These are phyloP conservation scores for Neurospora sp. DNA, from an alignment of 495 filamentous ascomycete genomes.

Conservation along the genomic window DNA sequence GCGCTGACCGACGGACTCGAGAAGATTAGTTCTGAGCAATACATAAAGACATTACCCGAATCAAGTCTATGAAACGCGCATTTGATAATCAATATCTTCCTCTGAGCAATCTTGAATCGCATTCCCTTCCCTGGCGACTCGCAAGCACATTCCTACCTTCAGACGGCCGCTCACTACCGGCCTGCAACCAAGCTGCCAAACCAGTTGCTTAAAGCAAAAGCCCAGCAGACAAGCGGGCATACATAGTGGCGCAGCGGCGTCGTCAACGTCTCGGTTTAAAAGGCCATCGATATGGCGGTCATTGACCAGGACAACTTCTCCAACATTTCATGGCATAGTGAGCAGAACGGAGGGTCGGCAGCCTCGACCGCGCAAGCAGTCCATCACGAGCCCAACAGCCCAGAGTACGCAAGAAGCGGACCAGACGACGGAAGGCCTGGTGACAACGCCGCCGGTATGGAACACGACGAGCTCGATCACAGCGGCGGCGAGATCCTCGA, in stretches of 20 bases:
- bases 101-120: not conserved
- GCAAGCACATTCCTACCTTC: not conserved
- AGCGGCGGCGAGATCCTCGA: slow-evolving; percentile 72
- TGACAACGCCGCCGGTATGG: slow-evolving; percentile 11
- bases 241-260: not conserved
- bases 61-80: not conserved
- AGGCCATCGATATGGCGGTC: slow-evolving; percentile 28
- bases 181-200: not conserved
- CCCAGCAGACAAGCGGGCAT: not conserved
- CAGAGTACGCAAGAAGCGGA: slow-evolving; percentile 12
- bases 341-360: slow-evolving; percentile 16
- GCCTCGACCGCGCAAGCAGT: slow-evolving; percentile 1
- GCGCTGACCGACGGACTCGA: not conserved
- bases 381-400: slow-evolving; percentile 8
- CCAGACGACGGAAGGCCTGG: slow-evolving; percentile 13
- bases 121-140: not conserved
- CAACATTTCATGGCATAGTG: slow-evolving; percentile 40
- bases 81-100: not conserved
- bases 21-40: not conserved
- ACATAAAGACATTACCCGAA: not conserved
- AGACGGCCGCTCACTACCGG: not conserved
- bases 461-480: slow-evolving; percentile 47
- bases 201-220: not conserved
- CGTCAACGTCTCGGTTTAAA: not conserved
- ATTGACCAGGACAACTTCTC: slow-evolving; percentile 42